Percentiles rank a stretch among this genome's conserved stretches.
phyloP scores from a whole-genome alignment of 2,329 filamentous ascomycete species.

The Trichoderma endophyticum region DNA sequence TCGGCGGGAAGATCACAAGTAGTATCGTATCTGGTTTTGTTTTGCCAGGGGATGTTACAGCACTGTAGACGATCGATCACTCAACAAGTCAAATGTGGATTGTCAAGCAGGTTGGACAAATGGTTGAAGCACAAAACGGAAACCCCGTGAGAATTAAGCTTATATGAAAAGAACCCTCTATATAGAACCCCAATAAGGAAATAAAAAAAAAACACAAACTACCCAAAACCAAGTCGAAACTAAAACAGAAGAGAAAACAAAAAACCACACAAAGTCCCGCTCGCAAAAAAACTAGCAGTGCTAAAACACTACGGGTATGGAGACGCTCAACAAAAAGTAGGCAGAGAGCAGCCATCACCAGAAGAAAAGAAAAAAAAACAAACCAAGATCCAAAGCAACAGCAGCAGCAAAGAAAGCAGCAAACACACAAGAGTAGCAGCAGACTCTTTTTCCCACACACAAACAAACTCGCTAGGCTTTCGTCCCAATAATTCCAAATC shows the following conservation, averaged over 20 bases:
- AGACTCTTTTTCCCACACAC: background rate
- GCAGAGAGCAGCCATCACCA: background rate
- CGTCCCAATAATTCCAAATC: background rate
- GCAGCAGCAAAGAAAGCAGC: background rate
- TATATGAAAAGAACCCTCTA: background rate
- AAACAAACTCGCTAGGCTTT: background rate
- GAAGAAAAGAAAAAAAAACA: background rate
- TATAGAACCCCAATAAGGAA: background rate
- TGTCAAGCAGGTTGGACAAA: background rate
- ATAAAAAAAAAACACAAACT: background rate
- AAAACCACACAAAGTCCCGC: too few relatives aligned
- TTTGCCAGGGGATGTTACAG: too few relatives aligned
- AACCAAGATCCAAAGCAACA: background rate
- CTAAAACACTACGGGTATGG: conserved; percentile 8
- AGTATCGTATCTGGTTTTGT: too few relatives aligned
- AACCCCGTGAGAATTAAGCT: background rate
- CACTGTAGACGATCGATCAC: too few relatives aligned
- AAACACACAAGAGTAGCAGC: background rate
- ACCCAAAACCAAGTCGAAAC: background rate
- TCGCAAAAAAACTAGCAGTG: background rate
- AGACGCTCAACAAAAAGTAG: background rate
- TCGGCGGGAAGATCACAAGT: background rate
- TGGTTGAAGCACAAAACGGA: background rate
- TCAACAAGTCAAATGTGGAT: background rate
- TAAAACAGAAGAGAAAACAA: background rate